phyloP scores from a whole-genome alignment of 495 filamentous ascomycete species.

The Hyaloscypha bicolor region DNA sequence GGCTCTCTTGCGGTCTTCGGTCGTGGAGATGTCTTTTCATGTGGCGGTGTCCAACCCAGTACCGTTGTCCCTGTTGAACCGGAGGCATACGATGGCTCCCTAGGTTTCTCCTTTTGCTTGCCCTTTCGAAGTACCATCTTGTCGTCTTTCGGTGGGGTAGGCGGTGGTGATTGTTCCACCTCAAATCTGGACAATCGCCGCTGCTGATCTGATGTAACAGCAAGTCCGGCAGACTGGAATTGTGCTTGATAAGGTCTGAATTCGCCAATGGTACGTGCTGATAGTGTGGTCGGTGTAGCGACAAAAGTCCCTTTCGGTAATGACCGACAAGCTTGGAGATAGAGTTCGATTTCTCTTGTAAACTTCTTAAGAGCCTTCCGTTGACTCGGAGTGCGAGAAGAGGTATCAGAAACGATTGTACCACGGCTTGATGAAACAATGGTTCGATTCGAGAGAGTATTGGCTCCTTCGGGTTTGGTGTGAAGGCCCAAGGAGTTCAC shows the following conservation, averaged over 20 bases:
- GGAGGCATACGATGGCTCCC: conserved; percentile 21
- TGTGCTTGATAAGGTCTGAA: conserved; percentile 47
- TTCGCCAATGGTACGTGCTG: conserved; percentile 47
- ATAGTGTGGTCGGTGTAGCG: conserved; percentile 35
- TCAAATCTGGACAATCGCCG: conserved; percentile 16
- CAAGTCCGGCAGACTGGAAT: conserved; percentile 49
- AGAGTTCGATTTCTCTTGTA: conserved; percentile 44
- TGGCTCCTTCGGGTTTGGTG: background rate
- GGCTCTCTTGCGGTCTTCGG: background rate
- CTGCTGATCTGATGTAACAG: conserved; percentile 51
- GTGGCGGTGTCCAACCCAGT: conserved; percentile 29
- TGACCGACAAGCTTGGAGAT: conserved; percentile 36
- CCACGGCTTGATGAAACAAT: conserved; percentile 8
- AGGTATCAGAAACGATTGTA: conserved; percentile 5
- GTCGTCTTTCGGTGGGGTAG: conserved; percentile 14
- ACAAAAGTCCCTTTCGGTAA: conserved; percentile 23
- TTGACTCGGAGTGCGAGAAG: conserved; percentile 42
- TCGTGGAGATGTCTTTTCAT: conserved; percentile 21
- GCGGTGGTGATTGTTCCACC: conserved; percentile 8
- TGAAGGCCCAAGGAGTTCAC: background rate
- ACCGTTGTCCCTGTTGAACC: conserved; percentile 27
- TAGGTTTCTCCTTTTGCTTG: background rate
- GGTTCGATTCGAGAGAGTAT: conserved; percentile 10
- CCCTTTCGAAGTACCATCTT: background rate
- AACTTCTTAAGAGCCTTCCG: conserved; percentile 42